Percentiles rank a stretch among this genome's conserved stretches.
Conservation (phyloP, 2,329 filamentous ascomycete species). For the Pseudogymnoascus sp. region DNA sequence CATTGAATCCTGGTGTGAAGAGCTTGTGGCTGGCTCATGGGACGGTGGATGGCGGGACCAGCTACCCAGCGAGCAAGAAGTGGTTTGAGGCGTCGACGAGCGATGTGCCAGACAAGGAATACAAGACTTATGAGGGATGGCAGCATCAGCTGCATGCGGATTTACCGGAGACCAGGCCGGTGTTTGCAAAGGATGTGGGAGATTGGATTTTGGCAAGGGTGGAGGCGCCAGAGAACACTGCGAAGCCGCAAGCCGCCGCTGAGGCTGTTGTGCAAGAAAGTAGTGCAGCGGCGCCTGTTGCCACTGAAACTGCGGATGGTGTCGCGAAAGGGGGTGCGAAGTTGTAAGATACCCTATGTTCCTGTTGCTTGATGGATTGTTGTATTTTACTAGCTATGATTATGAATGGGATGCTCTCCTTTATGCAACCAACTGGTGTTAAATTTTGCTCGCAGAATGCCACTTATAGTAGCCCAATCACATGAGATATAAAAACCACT, state of each 20-base stretch:
- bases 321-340: not conserved
- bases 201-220: conserved; percentile 56
- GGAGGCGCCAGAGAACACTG: conserved; percentile 7
- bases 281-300: not conserved
- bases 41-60: conserved; percentile 63
- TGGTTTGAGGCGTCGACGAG: conserved; percentile 51
- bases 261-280: not conserved
- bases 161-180: conserved; percentile 27
- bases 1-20: conserved; percentile 46
- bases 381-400: not conserved
- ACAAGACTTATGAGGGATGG: conserved; percentile 68
- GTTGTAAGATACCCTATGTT: not conserved
- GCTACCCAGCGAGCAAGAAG: conserved; percentile 55
- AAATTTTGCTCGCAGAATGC: not conserved
- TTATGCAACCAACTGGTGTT: not conserved
- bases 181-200: conserved; percentile 49
- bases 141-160: conserved; percentile 70
- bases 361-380: not conserved
- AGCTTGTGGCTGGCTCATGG: conserved; percentile 71
- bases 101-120: conserved; percentile 57
- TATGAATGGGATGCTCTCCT: not conserved
- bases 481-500: not conserved
- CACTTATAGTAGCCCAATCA: not conserved
- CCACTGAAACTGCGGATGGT: not conserved
- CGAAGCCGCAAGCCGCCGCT: not conserved